Percentiles rank a stretch among this genome's conserved stretches.
Evolutionary conservation across 1,284 basidiomycete genomes (phyloP).

Genomic region (Cutaneotrichosporon arboriforme): DNA sequence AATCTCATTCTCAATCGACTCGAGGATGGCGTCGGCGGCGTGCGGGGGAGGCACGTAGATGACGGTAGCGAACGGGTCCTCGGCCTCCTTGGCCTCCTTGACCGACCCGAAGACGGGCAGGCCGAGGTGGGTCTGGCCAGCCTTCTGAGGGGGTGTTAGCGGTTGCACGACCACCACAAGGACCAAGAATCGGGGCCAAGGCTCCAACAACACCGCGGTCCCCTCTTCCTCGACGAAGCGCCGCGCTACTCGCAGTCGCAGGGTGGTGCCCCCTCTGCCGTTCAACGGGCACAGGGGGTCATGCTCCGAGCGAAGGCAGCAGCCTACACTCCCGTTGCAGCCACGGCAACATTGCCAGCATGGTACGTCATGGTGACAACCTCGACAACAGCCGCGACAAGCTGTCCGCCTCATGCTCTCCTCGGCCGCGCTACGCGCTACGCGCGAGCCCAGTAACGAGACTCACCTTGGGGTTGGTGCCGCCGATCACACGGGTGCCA

Average conservation of each 20-base stretch:
- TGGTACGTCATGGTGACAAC: not conserved
- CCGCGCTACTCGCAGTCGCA: not conserved
- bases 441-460: no score
- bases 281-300: no score
- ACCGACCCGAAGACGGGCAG: conserved; percentile 93
- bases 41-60: conserved; percentile 92
- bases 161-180: not conserved
- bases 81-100: conserved; percentile 78
- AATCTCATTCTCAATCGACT: conserved; percentile 96
- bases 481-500: conserved; percentile 89
- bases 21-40: conserved; percentile 91
- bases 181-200: not conserved
- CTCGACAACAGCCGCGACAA: not conserved
- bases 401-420: no score
- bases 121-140: conserved; percentile 90
- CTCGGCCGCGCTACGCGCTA: no score
- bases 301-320: no score
- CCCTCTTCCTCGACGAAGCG: not conserved
- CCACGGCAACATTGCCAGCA: no score
- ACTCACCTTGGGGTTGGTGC: conserved; percentile 76
- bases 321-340: no score
- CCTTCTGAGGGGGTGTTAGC: conserved; percentile 56
- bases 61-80: conserved; percentile 82
- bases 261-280: no score
- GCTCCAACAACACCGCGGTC: not conserved